Base-by-base conservation (phyloP, 495 filamentous ascomycete species). In the Daldinia decipiens region DNA sequence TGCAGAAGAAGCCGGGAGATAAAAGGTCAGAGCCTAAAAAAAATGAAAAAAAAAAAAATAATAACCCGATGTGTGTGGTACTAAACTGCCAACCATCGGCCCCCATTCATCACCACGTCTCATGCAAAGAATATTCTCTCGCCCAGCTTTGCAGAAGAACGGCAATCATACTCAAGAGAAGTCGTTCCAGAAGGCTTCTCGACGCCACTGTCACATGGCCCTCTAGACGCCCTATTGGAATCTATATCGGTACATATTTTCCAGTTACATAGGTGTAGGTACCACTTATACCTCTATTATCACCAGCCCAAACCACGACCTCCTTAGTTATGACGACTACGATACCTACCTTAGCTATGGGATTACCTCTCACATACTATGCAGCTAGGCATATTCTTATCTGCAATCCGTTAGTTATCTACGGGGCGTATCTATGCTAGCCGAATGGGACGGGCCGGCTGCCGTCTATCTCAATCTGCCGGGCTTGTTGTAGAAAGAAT, bases 381-480 rank as follows among this genome's bases (percentile, higher is more conserved):
- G 17, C 38, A 13, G 56, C 51, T 53, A 59, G 38, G 12, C 17
- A 31, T 32, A 29, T 36, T 55, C 15, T 55, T 27, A n/a, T 59
- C 29, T n/a, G 32, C 24, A 12, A 29, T 29, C 21, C 11, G 40
- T 58, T 52, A 31, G 17, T 32, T 57, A 50, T 26, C 43, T 39
- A 34, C 53, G 61, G 13, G 59, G 59, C 50, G 40, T n/a, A 56
- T 29, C 39, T 53, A 43, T 53, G 15, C 61, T 66, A 69, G 51
- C 65, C 58, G 70, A 73, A 62, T 69, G 70, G 70, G 31, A 66
- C 70, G 70, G 70, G 13, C 70, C 70, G 70, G 70, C 26, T 69
- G 52, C 70, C 70, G 70, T 69, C 52, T 39, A 59, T 62, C 61
- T 72, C 56, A 45, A 64, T 62, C 60, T 62, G 29, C 70, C 56